A percentile compares a stretch with the other conserved stretches of the same genome.
phyloP scores from a whole-genome alignment of 1,284 basidiomycete species.

The Marasmius sp. region DNA sequence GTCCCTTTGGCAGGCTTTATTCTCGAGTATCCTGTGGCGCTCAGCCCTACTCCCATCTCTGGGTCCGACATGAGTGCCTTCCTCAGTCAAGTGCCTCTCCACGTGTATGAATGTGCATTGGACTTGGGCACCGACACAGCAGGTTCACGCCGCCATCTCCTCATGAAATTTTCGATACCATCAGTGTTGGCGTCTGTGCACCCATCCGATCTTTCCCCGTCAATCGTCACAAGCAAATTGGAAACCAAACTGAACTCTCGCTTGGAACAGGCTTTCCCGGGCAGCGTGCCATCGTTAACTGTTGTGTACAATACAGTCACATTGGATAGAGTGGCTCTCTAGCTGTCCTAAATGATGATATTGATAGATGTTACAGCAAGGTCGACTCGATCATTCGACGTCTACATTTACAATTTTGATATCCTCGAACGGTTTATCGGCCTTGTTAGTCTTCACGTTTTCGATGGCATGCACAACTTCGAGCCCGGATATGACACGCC shows the following conservation, averaged over 20 bases:
- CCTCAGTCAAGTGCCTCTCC: constrained; percentile 41
- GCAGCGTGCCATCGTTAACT: constrained; percentile 12
- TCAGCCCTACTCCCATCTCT: constrained; percentile 35
- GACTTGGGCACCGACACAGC: neutral
- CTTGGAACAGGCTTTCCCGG: constrained; percentile 21
- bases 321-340: constrained; percentile 39
- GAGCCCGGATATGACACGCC: constrained; percentile 77
- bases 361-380: constrained; percentile 22
- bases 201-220: neutral
- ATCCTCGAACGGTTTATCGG: constrained; percentile 87
- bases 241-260: constrained; percentile 7
- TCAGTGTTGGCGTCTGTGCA: constrained; percentile 3
- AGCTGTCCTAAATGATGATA: neutral
- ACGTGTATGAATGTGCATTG: constrained; percentile 43
- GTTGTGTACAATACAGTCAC: constrained; percentile 31
- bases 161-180: constrained; percentile 22
- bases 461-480: constrained; percentile 89
- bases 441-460: constrained; percentile 75
- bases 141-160: neutral
- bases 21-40: constrained; percentile 59
- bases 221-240: neutral
- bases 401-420: constrained; percentile 85
- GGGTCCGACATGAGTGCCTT: constrained; percentile 32
- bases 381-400: constrained; percentile 40
- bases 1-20: constrained; percentile 54